These are phyloP conservation scores for Aureobasidium sp. DNA, from an alignment of 2,329 filamentous ascomycete species.

Conservation along the genomic window DNA sequence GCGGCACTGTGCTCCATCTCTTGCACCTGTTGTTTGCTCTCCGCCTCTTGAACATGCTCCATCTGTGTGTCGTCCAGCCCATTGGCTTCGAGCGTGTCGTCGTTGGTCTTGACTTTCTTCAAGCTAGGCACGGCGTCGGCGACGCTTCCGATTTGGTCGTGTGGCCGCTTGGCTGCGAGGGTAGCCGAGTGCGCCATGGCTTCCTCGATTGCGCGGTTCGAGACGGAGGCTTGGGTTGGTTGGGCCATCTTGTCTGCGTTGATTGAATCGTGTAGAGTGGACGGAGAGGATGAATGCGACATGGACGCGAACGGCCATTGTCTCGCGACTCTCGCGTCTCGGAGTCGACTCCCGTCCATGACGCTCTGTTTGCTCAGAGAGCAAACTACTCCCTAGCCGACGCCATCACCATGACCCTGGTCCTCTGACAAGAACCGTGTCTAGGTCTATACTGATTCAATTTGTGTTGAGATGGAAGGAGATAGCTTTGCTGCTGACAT, in stretches of 20 bases:
- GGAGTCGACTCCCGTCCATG: neutral
- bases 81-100: neutral
- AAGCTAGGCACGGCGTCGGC: neutral
- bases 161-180: neutral
- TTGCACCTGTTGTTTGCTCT: neutral
- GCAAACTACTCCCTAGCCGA: neutral
- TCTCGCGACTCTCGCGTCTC: neutral
- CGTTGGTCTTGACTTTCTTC: slow-evolving; percentile 4
- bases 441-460: no score
- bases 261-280: neutral
- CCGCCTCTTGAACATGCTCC: neutral
- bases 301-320: neutral
- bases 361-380: neutral
- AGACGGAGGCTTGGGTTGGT: neutral
- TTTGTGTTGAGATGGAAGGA: no score
- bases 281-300: neutral
- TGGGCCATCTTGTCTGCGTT: neutral
- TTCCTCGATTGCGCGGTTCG: neutral
- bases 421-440: no score
- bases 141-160: neutral
- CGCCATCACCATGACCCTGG: neutral
- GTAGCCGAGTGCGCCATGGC: neutral
- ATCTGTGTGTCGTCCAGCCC: neutral
- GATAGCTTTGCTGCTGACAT: no score
- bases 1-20: neutral